Base-by-base conservation (phyloP, 371 early-diverging fungal genomes). In the Circinella minor region DNA sequence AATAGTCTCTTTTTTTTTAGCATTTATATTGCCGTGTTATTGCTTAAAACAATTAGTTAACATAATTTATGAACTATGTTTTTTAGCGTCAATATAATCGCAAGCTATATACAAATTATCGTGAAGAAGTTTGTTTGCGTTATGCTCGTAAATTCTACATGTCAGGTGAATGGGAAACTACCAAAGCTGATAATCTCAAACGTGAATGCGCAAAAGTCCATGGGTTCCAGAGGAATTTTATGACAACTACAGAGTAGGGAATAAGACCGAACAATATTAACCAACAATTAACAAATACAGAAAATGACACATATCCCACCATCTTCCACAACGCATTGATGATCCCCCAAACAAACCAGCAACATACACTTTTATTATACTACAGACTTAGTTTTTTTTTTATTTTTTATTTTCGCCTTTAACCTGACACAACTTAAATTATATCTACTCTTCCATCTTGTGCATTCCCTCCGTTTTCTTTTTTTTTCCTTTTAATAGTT, bases 121-220 rank as follows among this genome's bases (percentile, higher is more conserved):
- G 91, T 69, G 89, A 88, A 65, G 91, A 91, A 67, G 61, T 85
- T 3, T 91, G 91, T 69, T 76, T 88, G 60, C 83, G 91, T 43
- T 91, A 91, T 68, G 82, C 88, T 9, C 79, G 86, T 47, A 81
- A 83, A 72, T 88, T 87, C 74, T 81, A 85, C 36, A 78, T 78
- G 61, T 76, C 81, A 43, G 84, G 82, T 37, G 84, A 79, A 63
- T 86, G 88, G 78, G 74, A 83, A 4, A 74, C 86, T 6, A 63
- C 79, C 48, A 74, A 74, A 62, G 83, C 90, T 4, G 75, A 71
- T 36, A 89, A 89, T 69, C 77, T 89, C 69, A 79, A 73, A 60
- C 66, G 66, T 20, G 86, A 87, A 55, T 89, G 90, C 70, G 67
- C 69, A 11, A 79, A 81, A 61, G 73, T 81, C 36, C 83, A 81